phyloP scores from a whole-genome alignment of 2,329 filamentous ascomycete species.

The Akanthomyces muscarius region DNA sequence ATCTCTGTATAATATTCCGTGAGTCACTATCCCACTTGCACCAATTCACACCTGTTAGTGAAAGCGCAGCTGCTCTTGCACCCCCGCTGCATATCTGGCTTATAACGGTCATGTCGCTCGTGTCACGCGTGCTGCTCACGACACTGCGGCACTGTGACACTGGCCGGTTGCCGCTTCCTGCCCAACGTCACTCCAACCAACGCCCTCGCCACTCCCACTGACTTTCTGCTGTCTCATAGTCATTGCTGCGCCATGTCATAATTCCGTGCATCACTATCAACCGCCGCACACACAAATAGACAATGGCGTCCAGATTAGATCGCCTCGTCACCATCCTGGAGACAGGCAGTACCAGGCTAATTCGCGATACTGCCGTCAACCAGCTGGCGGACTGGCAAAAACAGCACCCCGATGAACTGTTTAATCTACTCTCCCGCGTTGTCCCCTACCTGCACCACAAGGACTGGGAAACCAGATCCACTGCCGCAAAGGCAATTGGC shows the following conservation, averaged over 20 bases:
- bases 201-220: conserved; percentile 1
- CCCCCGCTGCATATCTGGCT: not conserved
- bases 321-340: conserved; percentile 70
- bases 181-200: not conserved
- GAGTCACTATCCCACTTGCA: not conserved
- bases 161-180: not conserved
- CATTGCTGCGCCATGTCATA: conserved; percentile 11
- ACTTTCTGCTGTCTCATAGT: conserved; percentile 1
- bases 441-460: conserved; percentile 94
- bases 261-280: not conserved
- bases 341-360: conserved; percentile 92
- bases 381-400: conserved; percentile 98
- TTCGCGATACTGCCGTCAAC: conserved; percentile 93
- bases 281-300: not conserved
- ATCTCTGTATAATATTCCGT: conserved; percentile 2
- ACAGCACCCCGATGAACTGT: conserved; percentile 93
- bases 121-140: not conserved
- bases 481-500: conserved; percentile 88
- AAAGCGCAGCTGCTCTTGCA: not conserved
- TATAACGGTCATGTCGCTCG: not conserved
- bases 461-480: conserved; percentile 94
- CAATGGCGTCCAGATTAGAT: conserved; percentile 19
- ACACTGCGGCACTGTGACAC: not conserved
- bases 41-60: not conserved
- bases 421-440: conserved; percentile 88